Evolutionary conservation across 192 early-diverging fungal genomes (phyloP).

Genomic region (Coemansia sp.): DNA sequence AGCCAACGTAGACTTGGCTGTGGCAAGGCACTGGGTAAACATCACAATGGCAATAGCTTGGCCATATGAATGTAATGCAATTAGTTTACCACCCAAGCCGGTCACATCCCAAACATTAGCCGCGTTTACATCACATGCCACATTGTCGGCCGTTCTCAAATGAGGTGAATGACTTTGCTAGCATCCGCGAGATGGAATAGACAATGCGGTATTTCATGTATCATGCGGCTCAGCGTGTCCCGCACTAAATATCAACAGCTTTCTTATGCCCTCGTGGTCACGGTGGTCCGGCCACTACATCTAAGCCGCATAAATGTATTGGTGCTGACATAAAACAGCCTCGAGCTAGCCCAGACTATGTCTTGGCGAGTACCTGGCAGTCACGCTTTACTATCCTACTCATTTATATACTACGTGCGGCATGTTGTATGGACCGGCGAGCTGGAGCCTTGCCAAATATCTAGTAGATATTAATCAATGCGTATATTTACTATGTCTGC

Average conservation of each 20-base stretch:
- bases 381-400: no score
- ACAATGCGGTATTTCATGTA: not conserved
- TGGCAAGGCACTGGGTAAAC: conserved; percentile 1
- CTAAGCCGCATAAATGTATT: conserved; percentile 1
- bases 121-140: not conserved
- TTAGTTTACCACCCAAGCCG: not conserved
- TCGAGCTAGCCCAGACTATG: not conserved
- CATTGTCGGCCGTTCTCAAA: not conserved
- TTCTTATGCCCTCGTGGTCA: not conserved
- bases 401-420: no score
- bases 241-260: not conserved
- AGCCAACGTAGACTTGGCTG: not conserved
- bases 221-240: not conserved
- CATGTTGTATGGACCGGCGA: no score
- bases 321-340: not conserved
- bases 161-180: not conserved
- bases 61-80: not conserved
- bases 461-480: no score
- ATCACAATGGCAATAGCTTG: not conserved
- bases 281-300: conserved; percentile 2
- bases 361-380: not conserved
- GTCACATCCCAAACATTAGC: not conserved
- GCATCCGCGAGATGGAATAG: not conserved
- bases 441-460: no score
- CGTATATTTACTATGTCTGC: no score